A percentile compares a stretch with the other conserved stretches of the same genome.
Evolutionary conservation across 345 rosid species (phyloP).

Genomic region (Eutrema heterophyllum): DNA sequence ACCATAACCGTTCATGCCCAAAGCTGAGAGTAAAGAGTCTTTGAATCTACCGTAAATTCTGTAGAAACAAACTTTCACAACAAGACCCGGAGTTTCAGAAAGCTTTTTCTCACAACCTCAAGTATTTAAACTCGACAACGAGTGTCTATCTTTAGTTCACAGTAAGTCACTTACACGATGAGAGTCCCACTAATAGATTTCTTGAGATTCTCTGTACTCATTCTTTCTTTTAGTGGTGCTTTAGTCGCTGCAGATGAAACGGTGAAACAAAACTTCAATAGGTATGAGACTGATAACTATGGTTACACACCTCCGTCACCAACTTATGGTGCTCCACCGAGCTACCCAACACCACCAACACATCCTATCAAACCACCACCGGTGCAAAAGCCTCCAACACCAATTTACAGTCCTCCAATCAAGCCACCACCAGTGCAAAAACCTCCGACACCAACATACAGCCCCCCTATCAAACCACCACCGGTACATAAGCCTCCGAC

Average conservation of each 20-base stretch:
- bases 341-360: constrained; percentile 5
- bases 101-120: constrained; percentile 4
- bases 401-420: neutral
- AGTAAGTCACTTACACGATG: constrained; percentile 13
- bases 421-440: neutral
- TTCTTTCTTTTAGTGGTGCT: constrained; percentile 17
- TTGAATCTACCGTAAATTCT: constrained; percentile 2
- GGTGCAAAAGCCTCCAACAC: neutral
- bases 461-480: neutral
- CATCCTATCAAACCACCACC: neutral
- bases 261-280: neutral
- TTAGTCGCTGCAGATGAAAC: constrained; percentile 6
- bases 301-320: constrained; percentile 29
- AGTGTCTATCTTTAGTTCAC: constrained; percentile 2
- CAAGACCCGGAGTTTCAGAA: neutral
- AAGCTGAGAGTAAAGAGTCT: neutral
- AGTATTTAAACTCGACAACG: constrained; percentile 4
- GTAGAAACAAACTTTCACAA: neutral
- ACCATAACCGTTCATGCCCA: constrained; percentile 11
- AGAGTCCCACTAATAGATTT: constrained; percentile 14
- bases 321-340: constrained; percentile 12
- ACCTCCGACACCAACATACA: constrained; percentile 4
- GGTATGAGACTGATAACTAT: neutral
- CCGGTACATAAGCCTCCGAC: neutral
- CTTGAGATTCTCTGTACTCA: constrained; percentile 8